Base-by-base conservation (phyloP, 805 yeast genomes). In the Grigorovia yakushimaensis region DNA sequence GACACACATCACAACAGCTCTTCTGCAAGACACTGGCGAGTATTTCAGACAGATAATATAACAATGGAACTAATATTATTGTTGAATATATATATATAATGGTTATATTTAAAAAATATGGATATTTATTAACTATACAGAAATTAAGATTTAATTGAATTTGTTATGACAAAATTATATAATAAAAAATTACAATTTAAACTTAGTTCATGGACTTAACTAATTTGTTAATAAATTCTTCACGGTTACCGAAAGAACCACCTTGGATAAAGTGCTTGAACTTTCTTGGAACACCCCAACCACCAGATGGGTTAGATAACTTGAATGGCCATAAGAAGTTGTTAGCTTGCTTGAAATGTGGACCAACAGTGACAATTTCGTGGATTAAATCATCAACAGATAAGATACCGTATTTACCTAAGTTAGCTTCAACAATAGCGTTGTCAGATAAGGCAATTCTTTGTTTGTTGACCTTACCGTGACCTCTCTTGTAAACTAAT, bases 221-320 rank as follows among this genome's bases (percentile, higher is more conserved):
- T 75, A 88, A 84, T 72, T 84, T 82, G 84, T 88, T 88, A 77
- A 88, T 88, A 86, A 78, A 84, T 68, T 86, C 82, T 79, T 88
- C 96, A 78, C 95, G 85, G 94, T 88, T 88, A 84, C 96, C 96
- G 74, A 88, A 81, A 79, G 93, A 83, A 84, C 96, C 96, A 80
- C 95, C 95, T 78, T 86, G 94, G 81, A 88, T 84, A 72, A 84
- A 88, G 78, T 88, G 95, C 78, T 81, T 81, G 94, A 88, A 88
- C 81, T 88, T 88, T 83, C 95, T 88, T 74, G 82, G 78, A 62
- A 85, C 85, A 79, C 95, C 91, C 95, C 94, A 88, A 74, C 96
- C 96, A 77, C 96, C 96, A 73, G 80, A 79, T 75, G 96, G 96
- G 83, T 84, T 86, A 65, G 95, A 86, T 72, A 88, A 81, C 79